phyloP scores from a whole-genome alignment of 2,329 filamentous ascomycete species.

The Aspergillus glaucus region DNA sequence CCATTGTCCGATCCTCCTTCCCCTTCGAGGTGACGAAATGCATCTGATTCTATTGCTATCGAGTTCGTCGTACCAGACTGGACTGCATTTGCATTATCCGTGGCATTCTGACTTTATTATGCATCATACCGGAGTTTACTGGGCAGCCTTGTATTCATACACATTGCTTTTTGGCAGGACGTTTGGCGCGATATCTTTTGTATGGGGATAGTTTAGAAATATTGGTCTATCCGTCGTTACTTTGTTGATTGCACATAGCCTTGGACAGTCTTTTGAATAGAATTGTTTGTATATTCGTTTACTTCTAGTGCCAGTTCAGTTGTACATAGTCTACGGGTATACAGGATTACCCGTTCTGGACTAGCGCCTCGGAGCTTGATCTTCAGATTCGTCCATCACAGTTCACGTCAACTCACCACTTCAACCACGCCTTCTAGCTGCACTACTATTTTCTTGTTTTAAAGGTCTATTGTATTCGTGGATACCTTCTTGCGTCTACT shows the following conservation, averaged over 20 bases:
- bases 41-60: background rate
- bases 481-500: background rate
- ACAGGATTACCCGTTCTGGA: background rate
- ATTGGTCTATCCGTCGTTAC: background rate
- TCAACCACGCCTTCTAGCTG: background rate
- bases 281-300: background rate
- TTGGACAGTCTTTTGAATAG: background rate
- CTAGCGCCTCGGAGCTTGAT: background rate
- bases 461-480: no score
- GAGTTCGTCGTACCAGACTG: background rate
- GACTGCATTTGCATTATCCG: conserved; percentile 8
- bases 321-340: background rate
- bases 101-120: conserved; percentile 1
- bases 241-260: background rate
- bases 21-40: background rate
- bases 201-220: background rate
- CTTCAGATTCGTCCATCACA: background rate
- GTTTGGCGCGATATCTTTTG: conserved; percentile 1
- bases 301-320: background rate
- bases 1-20: background rate
- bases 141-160: conserved; percentile 5
- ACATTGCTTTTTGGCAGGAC: conserved; percentile 2
- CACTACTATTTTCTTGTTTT: background rate
- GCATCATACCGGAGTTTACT: conserved; percentile 7
- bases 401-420: background rate